These are phyloP conservation scores for Pseudogymnoascus destructans DNA, from an alignment of 2,329 filamentous ascomycete species.

Conservation along the genomic window DNA sequence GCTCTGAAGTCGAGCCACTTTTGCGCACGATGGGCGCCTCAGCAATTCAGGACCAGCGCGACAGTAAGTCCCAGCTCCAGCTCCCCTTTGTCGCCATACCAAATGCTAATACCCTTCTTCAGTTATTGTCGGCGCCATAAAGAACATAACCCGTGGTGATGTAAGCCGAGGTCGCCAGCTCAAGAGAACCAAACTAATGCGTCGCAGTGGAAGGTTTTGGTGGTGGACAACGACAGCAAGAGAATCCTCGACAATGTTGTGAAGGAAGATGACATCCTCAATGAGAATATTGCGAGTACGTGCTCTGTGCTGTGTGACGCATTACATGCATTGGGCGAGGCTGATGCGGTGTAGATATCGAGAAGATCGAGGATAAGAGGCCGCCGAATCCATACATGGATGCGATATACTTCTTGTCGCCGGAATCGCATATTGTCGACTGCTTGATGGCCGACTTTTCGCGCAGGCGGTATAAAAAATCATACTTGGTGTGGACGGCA, in stretches of 20 bases:
- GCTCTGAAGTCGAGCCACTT: constrained; percentile 13
- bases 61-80: constrained; percentile 38
- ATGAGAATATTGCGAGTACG: constrained; percentile 84
- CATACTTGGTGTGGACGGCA: constrained; percentile 74
- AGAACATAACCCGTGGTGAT: constrained; percentile 66
- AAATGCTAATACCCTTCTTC: constrained; percentile 9
- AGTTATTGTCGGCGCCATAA: constrained; percentile 65
- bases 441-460: constrained; percentile 90
- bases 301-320: constrained; percentile 10
- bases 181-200: constrained; percentile 14
- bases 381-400: constrained; percentile 81
- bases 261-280: constrained; percentile 93
- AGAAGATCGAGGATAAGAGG: constrained; percentile 79
- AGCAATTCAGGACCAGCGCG: constrained; percentile 71
- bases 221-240: constrained; percentile 72
- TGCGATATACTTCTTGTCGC: constrained; percentile 82
- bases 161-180: constrained; percentile 35
- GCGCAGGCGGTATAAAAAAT: constrained; percentile 63
- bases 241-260: constrained; percentile 83
- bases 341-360: constrained; percentile 54
- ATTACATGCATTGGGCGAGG: constrained; percentile 12
- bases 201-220: constrained; percentile 84
- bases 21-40: constrained; percentile 63
- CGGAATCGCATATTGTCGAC: constrained; percentile 78
- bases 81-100: neutral